phyloP scores from a whole-genome alignment of 352 stramenopile genomes.

The Phytopythium montanum region DNA sequence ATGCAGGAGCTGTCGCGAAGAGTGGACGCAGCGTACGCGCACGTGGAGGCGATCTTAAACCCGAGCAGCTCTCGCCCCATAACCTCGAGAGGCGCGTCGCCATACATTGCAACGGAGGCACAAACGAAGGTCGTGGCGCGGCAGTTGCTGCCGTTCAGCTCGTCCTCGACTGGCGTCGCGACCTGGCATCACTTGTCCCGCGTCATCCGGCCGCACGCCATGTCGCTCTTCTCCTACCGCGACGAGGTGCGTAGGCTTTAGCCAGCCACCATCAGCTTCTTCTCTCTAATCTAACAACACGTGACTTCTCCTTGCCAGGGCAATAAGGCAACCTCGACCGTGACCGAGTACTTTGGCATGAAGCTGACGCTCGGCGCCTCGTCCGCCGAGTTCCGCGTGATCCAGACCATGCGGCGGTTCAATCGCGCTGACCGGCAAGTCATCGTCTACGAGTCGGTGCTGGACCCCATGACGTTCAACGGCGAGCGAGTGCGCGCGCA shows the following conservation, averaged over 20 bases:
- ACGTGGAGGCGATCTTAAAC: neutral
- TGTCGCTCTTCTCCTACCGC: conserved; percentile 4
- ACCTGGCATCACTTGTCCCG: neutral
- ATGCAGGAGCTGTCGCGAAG: neutral
- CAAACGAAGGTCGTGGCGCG: neutral
- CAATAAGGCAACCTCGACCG: neutral
- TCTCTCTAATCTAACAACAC: neutral
- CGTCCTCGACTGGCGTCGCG: neutral
- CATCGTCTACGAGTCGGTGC: conserved; percentile 1
- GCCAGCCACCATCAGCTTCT: neutral
- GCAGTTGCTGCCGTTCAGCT: neutral
- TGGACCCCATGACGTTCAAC: neutral
- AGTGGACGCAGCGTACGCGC: neutral
- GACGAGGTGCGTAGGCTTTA: neutral
- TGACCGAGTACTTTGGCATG: conserved; percentile 12
- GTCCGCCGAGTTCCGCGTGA: conserved; percentile 8
- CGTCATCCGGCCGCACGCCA: conserved; percentile 1
- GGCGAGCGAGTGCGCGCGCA: neutral
- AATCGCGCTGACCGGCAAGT: neutral
- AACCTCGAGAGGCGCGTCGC: neutral
- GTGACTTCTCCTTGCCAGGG: neutral
- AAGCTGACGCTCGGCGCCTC: conserved; percentile 1
- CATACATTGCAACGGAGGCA: neutral
- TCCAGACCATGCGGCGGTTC: conserved; percentile 7
- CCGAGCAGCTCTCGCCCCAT: neutral